A percentile compares a stretch with the other conserved stretches of the same genome.
phyloP scores from a whole-genome alignment of 2,329 filamentous ascomycete genomes.

The Trichoderma guizhouense region DNA sequence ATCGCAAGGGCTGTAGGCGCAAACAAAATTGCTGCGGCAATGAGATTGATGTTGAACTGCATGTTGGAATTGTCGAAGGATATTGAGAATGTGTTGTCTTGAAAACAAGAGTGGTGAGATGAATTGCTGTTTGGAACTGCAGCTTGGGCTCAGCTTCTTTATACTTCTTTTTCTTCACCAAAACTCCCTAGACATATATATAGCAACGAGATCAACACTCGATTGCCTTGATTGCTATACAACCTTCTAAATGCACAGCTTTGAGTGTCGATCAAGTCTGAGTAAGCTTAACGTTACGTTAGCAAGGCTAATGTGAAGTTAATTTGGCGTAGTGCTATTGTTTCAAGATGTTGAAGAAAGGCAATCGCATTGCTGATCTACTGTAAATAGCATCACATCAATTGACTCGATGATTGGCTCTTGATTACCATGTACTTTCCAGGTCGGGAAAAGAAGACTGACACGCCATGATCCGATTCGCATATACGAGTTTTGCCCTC shows the following conservation, averaged over 20 bases:
- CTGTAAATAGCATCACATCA: neutral
- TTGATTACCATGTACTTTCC: neutral
- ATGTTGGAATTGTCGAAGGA: neutral
- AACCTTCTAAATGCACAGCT: neutral
- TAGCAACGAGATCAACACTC: neutral
- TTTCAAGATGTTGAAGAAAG: neutral
- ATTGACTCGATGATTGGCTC: neutral
- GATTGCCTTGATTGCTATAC: neutral
- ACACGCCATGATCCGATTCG: rapidly evolving
- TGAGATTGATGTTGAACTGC: neutral
- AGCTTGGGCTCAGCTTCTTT: neutral
- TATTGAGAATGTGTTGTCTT: neutral
- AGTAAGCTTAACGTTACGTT: neutral
- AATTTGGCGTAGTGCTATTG: neutral
- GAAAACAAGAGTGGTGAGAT: neutral
- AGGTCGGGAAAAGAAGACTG: neutral
- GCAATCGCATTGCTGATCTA: neutral
- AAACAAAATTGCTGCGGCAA: neutral
- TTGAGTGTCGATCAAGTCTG: neutral
- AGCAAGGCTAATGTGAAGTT: neutral
- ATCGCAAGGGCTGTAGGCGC: neutral
- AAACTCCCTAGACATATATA: neutral
- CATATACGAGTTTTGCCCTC: neutral
- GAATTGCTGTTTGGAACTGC: neutral
- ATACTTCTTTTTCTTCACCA: neutral